A percentile compares a stretch with the other conserved stretches of the same genome.
Conservation (phyloP, 2,329 filamentous ascomycete genomes). For the Pseudogymnoascus pannorum region DNA sequence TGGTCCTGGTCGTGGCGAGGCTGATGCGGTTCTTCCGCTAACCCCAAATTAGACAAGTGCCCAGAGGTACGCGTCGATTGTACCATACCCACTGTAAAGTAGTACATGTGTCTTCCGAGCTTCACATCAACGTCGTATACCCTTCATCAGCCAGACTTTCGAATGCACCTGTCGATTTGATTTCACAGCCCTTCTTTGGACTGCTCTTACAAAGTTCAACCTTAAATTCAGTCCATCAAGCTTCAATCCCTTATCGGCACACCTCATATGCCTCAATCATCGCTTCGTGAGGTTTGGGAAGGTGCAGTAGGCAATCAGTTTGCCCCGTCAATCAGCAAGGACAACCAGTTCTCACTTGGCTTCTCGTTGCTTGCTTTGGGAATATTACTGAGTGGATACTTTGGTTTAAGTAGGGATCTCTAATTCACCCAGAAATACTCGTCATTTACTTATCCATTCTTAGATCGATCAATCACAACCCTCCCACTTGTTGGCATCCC, state of each 20-base stretch:
- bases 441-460: constrained; percentile 21
- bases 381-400: constrained; percentile 66
- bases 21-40: not conserved
- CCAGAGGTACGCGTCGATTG: not conserved
- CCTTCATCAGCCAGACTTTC: not conserved
- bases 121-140: constrained; percentile 3
- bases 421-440: not conserved
- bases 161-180: not conserved
- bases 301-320: constrained; percentile 84
- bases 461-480: constrained; percentile 76
- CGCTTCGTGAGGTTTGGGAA: constrained; percentile 87
- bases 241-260: not conserved
- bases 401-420: constrained; percentile 67
- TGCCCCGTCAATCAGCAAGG: constrained; percentile 70
- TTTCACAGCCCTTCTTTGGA: not conserved
- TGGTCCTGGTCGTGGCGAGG: constrained; percentile 1
- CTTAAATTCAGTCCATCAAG: not conserved
- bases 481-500: constrained; percentile 74
- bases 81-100: constrained; percentile 6
- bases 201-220: not conserved
- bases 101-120: constrained; percentile 8
- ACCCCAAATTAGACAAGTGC: not conserved
- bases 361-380: constrained; percentile 68
- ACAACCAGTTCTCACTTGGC: constrained; percentile 74
- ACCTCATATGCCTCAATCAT: constrained; percentile 36